Evolutionary conservation across 805 yeast genomes (phyloP), one percentile per base, ranked within the genome.

Genomic region (Tetrapisispora namnaoensis): DNA sequence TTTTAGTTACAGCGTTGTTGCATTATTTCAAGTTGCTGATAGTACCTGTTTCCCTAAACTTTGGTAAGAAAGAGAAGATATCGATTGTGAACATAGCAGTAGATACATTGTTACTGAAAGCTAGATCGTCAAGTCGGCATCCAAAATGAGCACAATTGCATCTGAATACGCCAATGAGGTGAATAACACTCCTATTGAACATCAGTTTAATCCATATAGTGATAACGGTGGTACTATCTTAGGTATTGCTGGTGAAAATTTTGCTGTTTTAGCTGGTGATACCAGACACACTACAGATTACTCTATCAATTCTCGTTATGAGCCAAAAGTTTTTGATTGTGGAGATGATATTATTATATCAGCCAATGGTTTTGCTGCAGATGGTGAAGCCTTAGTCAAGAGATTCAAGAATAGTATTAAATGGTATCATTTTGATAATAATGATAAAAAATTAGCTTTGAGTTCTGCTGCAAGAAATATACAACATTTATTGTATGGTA

Each of bases 161-260:
- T 79, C 87, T 10, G 89, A 83, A 57, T 82, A 82, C 61, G 76
- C 82, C 2, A 70, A 76, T 21, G 85, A 78, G 56, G 67, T 67
- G 32, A 71, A 67, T 9, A 61, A 62, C 11, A 69, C 68, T 34
- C 96, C 96, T 51, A 88, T 89, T 63, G 95, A 89, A 66, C 96
- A 90, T 68, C 76, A 84, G 66, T 89, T 89, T 72, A 88, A 89
- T 63, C 97, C 97, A 37, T 89, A 89, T 72, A 72, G 91, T 30
- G 96, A 90, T 68, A 88, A 90, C 60, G 99, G 99, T 59, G 99
- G 99, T 61, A 91, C 98, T 8, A 90, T 91, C 48, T 72, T 93
- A 57, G 99, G 98, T 47, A 93, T 93, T 68, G 97, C 99, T 1
- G 99, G 99, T 45, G 86, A 88, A 66, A 97, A 93, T 68, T 93